Evolutionary conservation across 371 early-diverging fungal species (phyloP).

Genomic region (Zychaea mexicana): DNA sequence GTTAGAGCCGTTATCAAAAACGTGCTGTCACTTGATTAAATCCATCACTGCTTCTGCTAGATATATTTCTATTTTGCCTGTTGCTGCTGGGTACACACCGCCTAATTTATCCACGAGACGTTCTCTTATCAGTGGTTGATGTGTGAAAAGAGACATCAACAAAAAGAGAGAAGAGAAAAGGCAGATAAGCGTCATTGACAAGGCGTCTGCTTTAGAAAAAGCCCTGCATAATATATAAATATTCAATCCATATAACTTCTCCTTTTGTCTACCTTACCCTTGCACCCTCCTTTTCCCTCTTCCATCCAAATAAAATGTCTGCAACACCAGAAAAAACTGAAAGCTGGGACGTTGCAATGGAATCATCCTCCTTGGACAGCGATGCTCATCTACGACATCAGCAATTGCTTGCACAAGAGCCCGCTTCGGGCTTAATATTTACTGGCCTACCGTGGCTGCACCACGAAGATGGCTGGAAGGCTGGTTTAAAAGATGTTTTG

Average conservation of each 20-base stretch:
- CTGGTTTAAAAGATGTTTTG: constrained; percentile 3
- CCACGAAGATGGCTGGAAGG: not conserved
- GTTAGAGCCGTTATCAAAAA: not conserved
- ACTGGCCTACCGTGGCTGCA: not conserved
- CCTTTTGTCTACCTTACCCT: not conserved
- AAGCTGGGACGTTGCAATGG: not conserved
- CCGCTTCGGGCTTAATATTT: not conserved
- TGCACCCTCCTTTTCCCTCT: not conserved
- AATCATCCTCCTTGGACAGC: not conserved
- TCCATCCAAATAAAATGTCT: not conserved
- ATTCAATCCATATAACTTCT: no score
- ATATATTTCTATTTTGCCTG: no score
- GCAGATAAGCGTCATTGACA: not conserved
- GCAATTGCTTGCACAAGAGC: not conserved
- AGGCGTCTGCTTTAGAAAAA: not conserved
- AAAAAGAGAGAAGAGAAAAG: no score
- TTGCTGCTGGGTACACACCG: not conserved
- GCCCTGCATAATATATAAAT: not conserved
- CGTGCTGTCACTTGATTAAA: not conserved
- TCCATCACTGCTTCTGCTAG: no score
- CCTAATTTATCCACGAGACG: not conserved
- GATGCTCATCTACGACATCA: not conserved
- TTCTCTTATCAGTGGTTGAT: not conserved
- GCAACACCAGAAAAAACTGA: not conserved
- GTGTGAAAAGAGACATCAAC: not conserved